These are phyloP conservation scores for Oemleria cerasiformis DNA, from an alignment of 306 rosid species.

Conservation along the genomic window DNA sequence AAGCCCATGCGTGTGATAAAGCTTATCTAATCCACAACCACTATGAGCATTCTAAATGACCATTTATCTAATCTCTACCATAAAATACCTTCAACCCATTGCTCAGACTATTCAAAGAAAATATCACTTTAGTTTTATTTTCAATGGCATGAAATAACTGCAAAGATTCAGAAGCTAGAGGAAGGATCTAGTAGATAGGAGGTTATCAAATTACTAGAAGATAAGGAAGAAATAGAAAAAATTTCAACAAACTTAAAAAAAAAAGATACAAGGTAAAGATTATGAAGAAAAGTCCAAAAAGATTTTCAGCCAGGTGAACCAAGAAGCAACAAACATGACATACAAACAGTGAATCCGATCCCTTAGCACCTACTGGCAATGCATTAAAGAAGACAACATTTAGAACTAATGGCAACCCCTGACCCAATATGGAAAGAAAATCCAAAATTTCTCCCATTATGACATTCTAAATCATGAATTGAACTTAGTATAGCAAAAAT, in stretches of 20 bases:
- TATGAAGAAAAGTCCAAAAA: not conserved
- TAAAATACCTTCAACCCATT: no score
- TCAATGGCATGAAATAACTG: not conserved
- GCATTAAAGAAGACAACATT: not conserved
- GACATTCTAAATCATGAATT: constrained; percentile 5
- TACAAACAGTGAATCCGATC: not conserved
- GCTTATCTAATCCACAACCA: not conserved
- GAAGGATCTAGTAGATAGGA: not conserved
- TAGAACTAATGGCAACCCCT: not conserved
- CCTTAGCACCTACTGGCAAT: not conserved
- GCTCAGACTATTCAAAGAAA: not conserved
- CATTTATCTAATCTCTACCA: not conserved
- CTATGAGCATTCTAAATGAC: not conserved
- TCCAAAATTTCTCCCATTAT: not conserved
- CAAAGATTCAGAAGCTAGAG: not conserved
- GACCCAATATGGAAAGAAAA: not conserved
- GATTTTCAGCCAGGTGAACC: not conserved
- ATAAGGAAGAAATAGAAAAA: not conserved
- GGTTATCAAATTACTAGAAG: not conserved
- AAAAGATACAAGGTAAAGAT: not conserved
- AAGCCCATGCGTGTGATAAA: not conserved
- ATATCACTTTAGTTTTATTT: not conserved
- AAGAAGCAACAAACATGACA: not conserved
- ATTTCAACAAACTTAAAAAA: no score
- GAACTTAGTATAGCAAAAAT: not conserved